These are phyloP conservation scores for Cadophora luteo-olivacea DNA, from an alignment of 2,329 filamentous ascomycete genomes.

Conservation along the genomic window DNA sequence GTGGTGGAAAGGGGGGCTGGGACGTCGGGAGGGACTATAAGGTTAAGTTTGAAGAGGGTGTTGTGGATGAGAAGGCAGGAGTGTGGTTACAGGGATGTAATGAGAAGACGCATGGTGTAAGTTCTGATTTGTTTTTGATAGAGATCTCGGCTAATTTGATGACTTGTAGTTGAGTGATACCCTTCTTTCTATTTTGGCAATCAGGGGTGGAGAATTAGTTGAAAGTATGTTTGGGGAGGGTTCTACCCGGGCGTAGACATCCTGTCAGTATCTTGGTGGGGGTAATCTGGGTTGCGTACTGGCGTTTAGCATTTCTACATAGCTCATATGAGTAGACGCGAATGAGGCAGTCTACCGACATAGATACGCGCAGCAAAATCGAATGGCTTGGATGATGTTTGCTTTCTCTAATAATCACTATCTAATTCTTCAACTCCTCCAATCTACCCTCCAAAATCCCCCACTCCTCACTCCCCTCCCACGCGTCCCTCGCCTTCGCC, in stretches of 20 bases:
- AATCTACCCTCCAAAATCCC: constrained; percentile 61
- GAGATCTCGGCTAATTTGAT: constrained; percentile 2
- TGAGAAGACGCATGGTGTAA: constrained; percentile 89
- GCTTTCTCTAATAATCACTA: background rate
- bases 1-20: constrained; percentile 57
- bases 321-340: background rate
- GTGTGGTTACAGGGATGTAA: constrained; percentile 95
- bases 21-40: constrained; percentile 79
- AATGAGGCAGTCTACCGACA: background rate
- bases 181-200: constrained; percentile 78
- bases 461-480: constrained; percentile 81
- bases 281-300: background rate
- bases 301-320: constrained; percentile 9
- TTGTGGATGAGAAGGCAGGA: constrained; percentile 73
- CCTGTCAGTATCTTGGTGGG: background rate
- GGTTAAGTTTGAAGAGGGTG: constrained; percentile 71
- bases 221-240: constrained; percentile 69
- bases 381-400: too few relatives aligned
- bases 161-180: constrained; percentile 73
- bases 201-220: constrained; percentile 79
- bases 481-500: constrained; percentile 79
- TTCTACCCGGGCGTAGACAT: background rate
- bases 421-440: constrained; percentile 56
- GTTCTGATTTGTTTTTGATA: constrained; percentile 46
- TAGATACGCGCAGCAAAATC: too few relatives aligned